Base-by-base conservation (phyloP, 2,329 filamentous ascomycete genomes). In the Cytospora mali region DNA sequence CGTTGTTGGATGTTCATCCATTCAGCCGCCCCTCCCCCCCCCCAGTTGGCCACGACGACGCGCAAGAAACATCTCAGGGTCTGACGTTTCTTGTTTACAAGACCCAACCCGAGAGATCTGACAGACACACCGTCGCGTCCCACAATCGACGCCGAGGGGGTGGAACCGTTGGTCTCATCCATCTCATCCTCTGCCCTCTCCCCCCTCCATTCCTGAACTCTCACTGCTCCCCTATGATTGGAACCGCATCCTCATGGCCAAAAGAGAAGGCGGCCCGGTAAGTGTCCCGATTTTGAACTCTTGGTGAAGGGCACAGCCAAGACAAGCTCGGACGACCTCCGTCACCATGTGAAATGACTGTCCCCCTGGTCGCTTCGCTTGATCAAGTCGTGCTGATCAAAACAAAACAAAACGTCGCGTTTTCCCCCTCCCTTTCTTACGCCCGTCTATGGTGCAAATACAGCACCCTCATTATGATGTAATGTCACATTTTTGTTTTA, bases 351-450 rank as follows among this genome's bases (percentile, higher is more conserved):
- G 42, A 23, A 23, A 23, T 23, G 42, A 18, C 21, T 46, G 7
- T 16, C 39, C n/a, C 14, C 39, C 9, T 42, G 39, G 18, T 21
- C 10, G 18, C n/a, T n/a, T 18, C n/a, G 42, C 42, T n/a, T 21
- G 42, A 11, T 54, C 50, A 21, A 28, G 23, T 6, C 28, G 14
- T 29, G 62, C 50, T 54, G 58, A 58, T 58, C 62, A 62, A 62
- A 64, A 64, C 62, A 64, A n/a, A 64, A 64, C 58, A 62, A 61
- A 29, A 56, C 57, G 33, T 35, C 57, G 49, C 55, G 46, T 25
- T 21, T 5, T 29, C 21, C 28, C n/a, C 23, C 13, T 6, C 18
- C 39, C 21, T 29, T 23, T 29, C 29, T 52, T 39, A 1, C 27
- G 23, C 51, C 31, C 28, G 21, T 51, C 46, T 21, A n/a, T 51